These are phyloP conservation scores for Elongisporangium anandrum DNA, from an alignment of 352 stramenopile genomes.

Conservation along the genomic window DNA sequence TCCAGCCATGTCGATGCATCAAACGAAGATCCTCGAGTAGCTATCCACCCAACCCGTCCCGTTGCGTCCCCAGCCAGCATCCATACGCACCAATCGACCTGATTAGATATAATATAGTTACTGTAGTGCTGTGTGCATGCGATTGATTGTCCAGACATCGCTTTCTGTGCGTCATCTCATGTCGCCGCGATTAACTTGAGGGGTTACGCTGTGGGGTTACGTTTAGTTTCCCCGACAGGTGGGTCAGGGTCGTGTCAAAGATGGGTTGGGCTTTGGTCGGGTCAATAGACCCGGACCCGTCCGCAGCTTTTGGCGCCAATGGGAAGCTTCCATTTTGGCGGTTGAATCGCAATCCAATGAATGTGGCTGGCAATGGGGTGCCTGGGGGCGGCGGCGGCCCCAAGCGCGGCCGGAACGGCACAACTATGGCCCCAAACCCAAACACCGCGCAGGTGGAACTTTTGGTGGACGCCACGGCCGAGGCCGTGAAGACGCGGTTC, in stretches of 20 bases:
- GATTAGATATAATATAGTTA: slow-evolving; percentile 1
- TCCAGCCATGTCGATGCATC: neutral
- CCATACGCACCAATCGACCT: neutral
- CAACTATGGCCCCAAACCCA: slow-evolving; percentile 27
- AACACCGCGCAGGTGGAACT: slow-evolving; percentile 38
- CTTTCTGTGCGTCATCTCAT: no score
- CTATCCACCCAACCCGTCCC: neutral
- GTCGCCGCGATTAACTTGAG: no score
- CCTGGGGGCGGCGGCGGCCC: slow-evolving; percentile 11
- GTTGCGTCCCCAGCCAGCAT: neutral
- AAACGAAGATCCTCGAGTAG: neutral
- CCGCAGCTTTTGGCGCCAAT: neutral
- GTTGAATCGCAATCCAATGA: neutral
- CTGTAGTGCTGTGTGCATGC: neutral
- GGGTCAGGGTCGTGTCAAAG: neutral
- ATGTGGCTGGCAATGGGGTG: slow-evolving; percentile 1
- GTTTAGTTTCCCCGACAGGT: no score
- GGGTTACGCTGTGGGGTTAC: no score
- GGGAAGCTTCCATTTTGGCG: neutral
- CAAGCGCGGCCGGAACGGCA: slow-evolving; percentile 39
- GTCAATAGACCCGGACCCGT: neutral
- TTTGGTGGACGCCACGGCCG: slow-evolving; percentile 66
- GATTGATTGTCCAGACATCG: no score
- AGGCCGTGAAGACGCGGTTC: slow-evolving; percentile 82
- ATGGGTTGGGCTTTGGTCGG: neutral